phyloP scores from a whole-genome alignment of 768 basidiomycete genomes.

The Cyathus striatus region DNA sequence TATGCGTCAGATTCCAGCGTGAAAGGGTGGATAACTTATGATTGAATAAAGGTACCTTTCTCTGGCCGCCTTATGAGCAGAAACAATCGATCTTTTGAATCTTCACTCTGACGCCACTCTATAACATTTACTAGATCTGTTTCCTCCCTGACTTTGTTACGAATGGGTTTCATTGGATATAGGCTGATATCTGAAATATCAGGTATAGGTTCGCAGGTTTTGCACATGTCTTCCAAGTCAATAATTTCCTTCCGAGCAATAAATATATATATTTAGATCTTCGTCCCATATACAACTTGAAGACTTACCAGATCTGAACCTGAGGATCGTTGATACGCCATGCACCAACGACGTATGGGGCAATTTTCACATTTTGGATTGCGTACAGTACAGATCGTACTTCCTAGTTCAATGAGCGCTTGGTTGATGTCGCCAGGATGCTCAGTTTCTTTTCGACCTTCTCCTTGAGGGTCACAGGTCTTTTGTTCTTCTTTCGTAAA shows the following conservation, averaged over 20 bases:
- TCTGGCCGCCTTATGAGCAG: constrained; percentile 80
- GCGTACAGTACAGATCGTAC: constrained; percentile 85
- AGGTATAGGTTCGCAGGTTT: constrained; percentile 57
- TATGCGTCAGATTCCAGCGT: constrained; percentile 2
- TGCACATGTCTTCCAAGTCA: constrained; percentile 80
- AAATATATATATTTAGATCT: constrained; percentile 2
- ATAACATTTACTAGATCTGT: constrained; percentile 82
- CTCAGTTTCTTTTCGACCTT: constrained; percentile 19
- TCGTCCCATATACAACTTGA: background rate
- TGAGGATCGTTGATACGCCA: constrained; percentile 50
- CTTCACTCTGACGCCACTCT: constrained; percentile 53
- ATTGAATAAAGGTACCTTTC: constrained; percentile 59
- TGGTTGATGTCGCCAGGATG: constrained; percentile 85
- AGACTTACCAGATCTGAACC: too few species aligned
- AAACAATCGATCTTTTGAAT: constrained; percentile 49
- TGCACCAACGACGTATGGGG: constrained; percentile 66
- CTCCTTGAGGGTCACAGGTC: too few species aligned
- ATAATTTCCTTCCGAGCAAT: constrained; percentile 10
- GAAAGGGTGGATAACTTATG: constrained; percentile 7
- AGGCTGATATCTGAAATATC: constrained; percentile 44
- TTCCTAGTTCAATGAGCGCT: constrained; percentile 91
- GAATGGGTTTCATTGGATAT: constrained; percentile 85
- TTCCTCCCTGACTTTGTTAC: constrained; percentile 82
- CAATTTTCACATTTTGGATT: constrained; percentile 73
- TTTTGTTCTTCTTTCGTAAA: too few species aligned